Conservation (phyloP, 768 basidiomycete genomes). For the Termitomyces sp. region DNA sequence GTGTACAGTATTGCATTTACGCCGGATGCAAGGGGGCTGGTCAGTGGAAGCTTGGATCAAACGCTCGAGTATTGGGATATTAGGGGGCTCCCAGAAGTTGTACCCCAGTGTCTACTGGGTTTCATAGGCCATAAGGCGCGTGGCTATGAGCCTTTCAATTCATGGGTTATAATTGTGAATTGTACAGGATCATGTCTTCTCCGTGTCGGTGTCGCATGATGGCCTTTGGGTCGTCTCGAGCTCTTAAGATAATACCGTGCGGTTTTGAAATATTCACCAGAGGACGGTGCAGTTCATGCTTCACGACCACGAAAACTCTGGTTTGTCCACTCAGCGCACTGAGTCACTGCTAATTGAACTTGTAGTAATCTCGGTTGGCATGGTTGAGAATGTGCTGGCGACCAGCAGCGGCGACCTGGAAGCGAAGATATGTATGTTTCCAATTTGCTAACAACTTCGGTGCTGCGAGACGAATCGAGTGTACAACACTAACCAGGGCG, state of each 20-base stretch:
- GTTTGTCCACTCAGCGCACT: slow-evolving; percentile 26
- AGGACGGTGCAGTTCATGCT: slow-evolving; percentile 87
- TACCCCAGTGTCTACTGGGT: slow-evolving; percentile 32
- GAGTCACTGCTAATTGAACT: background rate
- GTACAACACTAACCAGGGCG: background rate
- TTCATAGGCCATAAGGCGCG: slow-evolving; percentile 32
- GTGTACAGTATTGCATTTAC: slow-evolving; percentile 92
- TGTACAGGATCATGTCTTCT: slow-evolving; percentile 40
- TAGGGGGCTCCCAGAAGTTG: slow-evolving; percentile 45
- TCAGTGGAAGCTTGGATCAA: slow-evolving; percentile 89
- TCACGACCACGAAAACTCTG: slow-evolving; percentile 62
- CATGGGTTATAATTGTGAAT: background rate
- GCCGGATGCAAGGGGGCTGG: slow-evolving; percentile 84
- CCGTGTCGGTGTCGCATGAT: slow-evolving; percentile 76
- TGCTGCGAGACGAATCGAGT: background rate
- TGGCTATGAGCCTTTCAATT: background rate
- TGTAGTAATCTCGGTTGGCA: slow-evolving; percentile 45
- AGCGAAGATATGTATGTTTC: slow-evolving; percentile 49
- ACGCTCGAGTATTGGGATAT: slow-evolving; percentile 88
- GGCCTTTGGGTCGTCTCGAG: slow-evolving; percentile 93
- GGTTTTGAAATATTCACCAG: slow-evolving; percentile 83
- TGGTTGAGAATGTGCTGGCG: slow-evolving; percentile 43
- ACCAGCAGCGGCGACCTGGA: slow-evolving; percentile 53
- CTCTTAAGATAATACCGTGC: slow-evolving; percentile 89
- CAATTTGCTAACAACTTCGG: background rate